Percentiles rank a stretch among this genome's conserved stretches.
Conservation (phyloP, 176 grass and related monocot species). For the Stipa capillata region DNA sequence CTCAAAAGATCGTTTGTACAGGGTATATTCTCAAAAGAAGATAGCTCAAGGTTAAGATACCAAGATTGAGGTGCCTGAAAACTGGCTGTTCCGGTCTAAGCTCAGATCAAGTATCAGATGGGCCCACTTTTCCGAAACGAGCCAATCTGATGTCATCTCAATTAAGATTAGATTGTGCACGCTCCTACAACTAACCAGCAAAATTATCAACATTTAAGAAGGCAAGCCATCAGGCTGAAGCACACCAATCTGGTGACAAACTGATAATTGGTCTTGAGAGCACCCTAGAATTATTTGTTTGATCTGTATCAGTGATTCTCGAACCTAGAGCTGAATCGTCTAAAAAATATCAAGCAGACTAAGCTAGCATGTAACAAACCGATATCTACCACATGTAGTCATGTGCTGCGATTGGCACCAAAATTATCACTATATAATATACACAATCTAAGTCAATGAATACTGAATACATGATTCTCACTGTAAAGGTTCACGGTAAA, state of each 20-base stretch:
- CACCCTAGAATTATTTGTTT: background rate
- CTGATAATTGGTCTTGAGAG: background rate
- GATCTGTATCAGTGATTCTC: background rate
- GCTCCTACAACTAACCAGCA: background rate
- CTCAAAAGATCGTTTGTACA: background rate
- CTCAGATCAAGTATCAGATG: background rate
- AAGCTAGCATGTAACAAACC: background rate
- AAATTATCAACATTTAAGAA: background rate
- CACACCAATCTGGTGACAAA: background rate
- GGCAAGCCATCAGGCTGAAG: background rate
- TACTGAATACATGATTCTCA: background rate
- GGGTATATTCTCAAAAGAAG: background rate
- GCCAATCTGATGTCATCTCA: background rate
- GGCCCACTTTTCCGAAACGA: background rate
- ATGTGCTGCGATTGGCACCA: background rate
- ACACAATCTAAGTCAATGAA: background rate
- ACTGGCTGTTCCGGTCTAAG: background rate
- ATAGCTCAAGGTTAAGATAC: background rate
- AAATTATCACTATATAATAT: background rate
- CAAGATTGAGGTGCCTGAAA: background rate
- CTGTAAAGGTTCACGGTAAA: background rate
- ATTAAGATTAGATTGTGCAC: background rate
- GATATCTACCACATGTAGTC: background rate
- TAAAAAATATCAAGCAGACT: background rate
- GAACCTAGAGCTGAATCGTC: background rate